Evolutionary conservation across 2,329 filamentous ascomycete species (phyloP).

Genomic region (Nannizzia gypsea): DNA sequence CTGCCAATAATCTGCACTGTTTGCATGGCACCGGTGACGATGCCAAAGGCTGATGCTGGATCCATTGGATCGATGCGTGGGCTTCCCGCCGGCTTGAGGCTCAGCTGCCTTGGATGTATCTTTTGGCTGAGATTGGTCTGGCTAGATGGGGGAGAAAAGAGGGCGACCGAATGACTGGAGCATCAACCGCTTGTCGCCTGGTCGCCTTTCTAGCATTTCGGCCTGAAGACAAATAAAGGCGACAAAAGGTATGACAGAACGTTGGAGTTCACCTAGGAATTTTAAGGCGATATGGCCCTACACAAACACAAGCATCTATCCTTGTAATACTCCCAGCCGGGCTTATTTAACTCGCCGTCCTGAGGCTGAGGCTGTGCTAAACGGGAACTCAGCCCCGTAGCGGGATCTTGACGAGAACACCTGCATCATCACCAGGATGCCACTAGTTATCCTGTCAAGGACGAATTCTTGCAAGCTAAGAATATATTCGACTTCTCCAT

Average conservation of each 20-base stretch:
- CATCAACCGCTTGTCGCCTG: not conserved
- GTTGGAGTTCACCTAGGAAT: not conserved
- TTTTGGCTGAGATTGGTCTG: not conserved
- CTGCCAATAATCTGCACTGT: conserved; percentile 25
- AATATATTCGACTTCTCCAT: too few species aligned
- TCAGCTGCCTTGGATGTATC: not conserved
- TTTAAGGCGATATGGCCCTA: not conserved
- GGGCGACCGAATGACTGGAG: not conserved
- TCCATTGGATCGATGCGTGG: conserved; percentile 45
- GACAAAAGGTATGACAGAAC: not conserved
- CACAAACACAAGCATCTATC: not conserved
- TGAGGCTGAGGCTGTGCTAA: conserved; percentile 2
- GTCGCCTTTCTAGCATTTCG: not conserved
- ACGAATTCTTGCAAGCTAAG: too few species aligned
- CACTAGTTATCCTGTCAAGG: too few species aligned
- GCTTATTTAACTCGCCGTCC: not conserved
- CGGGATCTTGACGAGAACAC: too few species aligned
- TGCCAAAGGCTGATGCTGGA: conserved; percentile 26
- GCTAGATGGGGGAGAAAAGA: not conserved
- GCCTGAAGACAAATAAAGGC: not conserved
- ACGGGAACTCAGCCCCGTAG: not conserved
- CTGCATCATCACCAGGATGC: too few species aligned
- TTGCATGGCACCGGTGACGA: conserved; percentile 25
- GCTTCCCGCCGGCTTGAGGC: not conserved
- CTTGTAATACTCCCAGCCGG: not conserved